Evolutionary conservation across 2,329 filamentous ascomycete species (phyloP).

Genomic region (Metarhizium guizhouense): DNA sequence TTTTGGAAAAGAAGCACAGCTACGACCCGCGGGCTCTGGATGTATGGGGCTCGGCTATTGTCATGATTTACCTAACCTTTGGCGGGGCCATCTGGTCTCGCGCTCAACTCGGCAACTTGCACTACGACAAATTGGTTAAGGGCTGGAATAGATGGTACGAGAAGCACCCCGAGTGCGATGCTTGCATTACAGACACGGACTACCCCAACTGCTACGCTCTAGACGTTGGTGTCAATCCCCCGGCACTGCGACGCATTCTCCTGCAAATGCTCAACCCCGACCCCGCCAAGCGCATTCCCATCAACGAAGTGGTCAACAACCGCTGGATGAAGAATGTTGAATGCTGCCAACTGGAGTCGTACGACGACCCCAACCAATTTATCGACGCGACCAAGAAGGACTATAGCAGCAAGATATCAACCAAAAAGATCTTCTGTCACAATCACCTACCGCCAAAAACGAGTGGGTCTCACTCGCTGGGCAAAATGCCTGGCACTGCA

Average conservation of each 20-base stretch:
- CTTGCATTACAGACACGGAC: conserved; percentile 42
- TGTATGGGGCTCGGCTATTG: conserved; percentile 78
- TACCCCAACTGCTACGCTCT: conserved; percentile 59
- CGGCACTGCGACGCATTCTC: conserved; percentile 60
- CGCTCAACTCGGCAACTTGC: conserved; percentile 46
- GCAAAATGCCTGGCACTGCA: conserved; percentile 47
- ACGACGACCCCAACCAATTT: conserved; percentile 50
- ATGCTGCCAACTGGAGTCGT: conserved; percentile 68
- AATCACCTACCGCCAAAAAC: conserved; percentile 44
- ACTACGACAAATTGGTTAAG: conserved; percentile 55
- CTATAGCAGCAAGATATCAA: conserved; percentile 28
- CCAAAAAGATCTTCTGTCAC: conserved; percentile 48
- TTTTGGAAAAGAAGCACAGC: conserved; percentile 55
- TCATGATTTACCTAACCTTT: conserved; percentile 70
- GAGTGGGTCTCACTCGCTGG: conserved; percentile 37
- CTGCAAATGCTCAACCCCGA: conserved; percentile 78
- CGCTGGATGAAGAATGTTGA: conserved; percentile 68
- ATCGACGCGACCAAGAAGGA: conserved; percentile 55
- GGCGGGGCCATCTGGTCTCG: conserved; percentile 66
- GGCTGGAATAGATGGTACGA: conserved; percentile 63
- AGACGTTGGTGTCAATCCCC: conserved; percentile 56
- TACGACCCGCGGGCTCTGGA: conserved; percentile 73
- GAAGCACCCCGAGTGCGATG: conserved; percentile 35
- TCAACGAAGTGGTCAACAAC: conserved; percentile 59
- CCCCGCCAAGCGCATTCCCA: conserved; percentile 59